Evolutionary conservation across 805 yeast species (phyloP), one percentile per base, ranked within the genome.

Genomic region (Suhomyces kilbournensis): DNA sequence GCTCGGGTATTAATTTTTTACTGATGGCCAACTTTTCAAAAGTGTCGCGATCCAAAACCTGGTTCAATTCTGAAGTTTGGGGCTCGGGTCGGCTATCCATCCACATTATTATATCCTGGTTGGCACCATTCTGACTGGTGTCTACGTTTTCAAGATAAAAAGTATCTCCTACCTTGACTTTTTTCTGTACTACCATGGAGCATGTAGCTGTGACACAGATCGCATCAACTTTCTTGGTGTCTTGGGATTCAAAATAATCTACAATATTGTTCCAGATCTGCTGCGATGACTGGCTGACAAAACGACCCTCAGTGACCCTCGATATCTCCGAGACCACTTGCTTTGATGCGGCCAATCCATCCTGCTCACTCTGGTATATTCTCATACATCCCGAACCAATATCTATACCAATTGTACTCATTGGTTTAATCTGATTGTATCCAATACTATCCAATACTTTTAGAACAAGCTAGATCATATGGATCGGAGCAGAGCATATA

Each of bases 141-240:
- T 69, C 62, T 32, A 70, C 72, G 4, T 78, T 66, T 42, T 56
- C 64, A 14, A 80, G 77, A 19, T 46, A 57, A 14, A 65, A 48
- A 17, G 50, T 47, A 8, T 59, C 61, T 2, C 52, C 54, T 1
- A 48, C 50, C 0, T 38, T 39, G 2, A 57, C 51, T 28, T 60
- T 60, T 50, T 60, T 57, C 59, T 71, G 64, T 1, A 81, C 80
- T 9, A 79, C 86, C 72, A 82, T 67, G 0, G 86, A 82, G 54
- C 88, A 83, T 1, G 88, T 83, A 3, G 87, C 86, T 1, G 82
- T 75, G 6, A 79, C 72, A 5, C 76, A 73, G 28, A 75, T 62
- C 1, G 72, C 67, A 17, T 4, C 32, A 8, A 34, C 34, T 7
- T 19, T 9, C 40, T 14, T 14, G 14, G 14, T 38, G 7, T 23